Conservation (phyloP, 2,329 filamentous ascomycete species). For the Colletotrichum cordylinicola region DNA sequence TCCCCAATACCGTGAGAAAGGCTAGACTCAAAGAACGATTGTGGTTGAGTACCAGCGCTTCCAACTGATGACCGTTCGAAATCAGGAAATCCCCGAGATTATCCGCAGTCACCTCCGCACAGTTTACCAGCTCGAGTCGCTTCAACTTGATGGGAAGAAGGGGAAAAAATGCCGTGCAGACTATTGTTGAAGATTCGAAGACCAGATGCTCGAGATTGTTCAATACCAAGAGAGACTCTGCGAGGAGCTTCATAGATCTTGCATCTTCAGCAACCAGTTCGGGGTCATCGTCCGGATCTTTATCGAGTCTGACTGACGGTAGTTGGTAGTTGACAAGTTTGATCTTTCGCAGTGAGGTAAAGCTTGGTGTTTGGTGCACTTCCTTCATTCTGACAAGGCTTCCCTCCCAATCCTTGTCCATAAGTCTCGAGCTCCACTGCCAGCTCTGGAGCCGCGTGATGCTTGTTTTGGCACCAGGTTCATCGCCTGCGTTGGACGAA, state of each 20-base stretch:
- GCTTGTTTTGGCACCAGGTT: constrained; percentile 35
- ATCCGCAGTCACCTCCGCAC: constrained; percentile 74
- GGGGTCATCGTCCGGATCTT: constrained; percentile 42
- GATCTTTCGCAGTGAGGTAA: constrained; percentile 60
- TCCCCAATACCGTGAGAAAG: constrained; percentile 72
- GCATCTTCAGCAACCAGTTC: constrained; percentile 43
- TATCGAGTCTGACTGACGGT: constrained; percentile 45
- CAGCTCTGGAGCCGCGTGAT: constrained; percentile 54
- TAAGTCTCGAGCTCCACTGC: constrained; percentile 66
- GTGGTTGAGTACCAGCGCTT: constrained; percentile 73
- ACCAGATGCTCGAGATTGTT: constrained; percentile 70
- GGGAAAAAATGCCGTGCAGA: constrained; percentile 72
- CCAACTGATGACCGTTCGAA: constrained; percentile 71
- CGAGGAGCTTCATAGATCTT: constrained; percentile 38
- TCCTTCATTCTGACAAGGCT: constrained; percentile 53
- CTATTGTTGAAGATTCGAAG: constrained; percentile 76
- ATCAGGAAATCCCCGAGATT: constrained; percentile 70
- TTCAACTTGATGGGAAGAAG: constrained; percentile 70
- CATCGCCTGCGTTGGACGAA: constrained; percentile 49
- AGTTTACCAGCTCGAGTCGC: constrained; percentile 79
- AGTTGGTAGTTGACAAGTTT: constrained; percentile 70
- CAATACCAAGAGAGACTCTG: constrained; percentile 57
- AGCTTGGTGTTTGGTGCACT: constrained; percentile 62
- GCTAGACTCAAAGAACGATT: constrained; percentile 79
- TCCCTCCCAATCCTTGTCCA: constrained; percentile 31